Conservation (phyloP, 257 asterid species). For the Scutellaria baicalensis region DNA sequence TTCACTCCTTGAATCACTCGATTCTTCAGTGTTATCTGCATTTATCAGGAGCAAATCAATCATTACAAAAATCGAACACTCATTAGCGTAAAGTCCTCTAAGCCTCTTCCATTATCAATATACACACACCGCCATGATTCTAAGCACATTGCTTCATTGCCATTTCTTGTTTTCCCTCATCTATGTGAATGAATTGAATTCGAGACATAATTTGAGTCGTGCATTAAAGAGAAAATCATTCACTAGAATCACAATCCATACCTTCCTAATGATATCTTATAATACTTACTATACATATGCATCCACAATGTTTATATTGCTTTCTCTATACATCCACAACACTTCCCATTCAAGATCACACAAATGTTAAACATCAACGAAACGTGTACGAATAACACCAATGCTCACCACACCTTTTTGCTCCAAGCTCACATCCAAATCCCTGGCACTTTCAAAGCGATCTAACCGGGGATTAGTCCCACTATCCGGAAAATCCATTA, state of each 20-base stretch:
- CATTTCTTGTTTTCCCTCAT: not conserved
- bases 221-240: not conserved
- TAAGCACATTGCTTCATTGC: not conserved
- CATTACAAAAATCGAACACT: not conserved
- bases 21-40: constrained; percentile 30
- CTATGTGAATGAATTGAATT: not conserved
- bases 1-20: constrained; percentile 17
- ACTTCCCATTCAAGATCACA: constrained; percentile 5
- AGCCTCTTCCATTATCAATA: not conserved
- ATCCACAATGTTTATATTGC: not conserved
- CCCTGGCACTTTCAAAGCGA: constrained; percentile 20
- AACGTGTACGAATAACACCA: not conserved
- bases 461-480: constrained; percentile 40
- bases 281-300: not conserved
- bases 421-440: constrained; percentile 17
- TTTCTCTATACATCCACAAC: not conserved
- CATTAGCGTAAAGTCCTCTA: not conserved
- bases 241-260: not conserved
- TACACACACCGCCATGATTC: too few species aligned
- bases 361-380: too few species aligned
- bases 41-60: not conserved
- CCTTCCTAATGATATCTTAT: too few species aligned
- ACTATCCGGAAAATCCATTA: constrained; percentile 57
- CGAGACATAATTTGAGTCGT: not conserved
- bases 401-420: constrained; percentile 37